Percentiles rank a stretch among this genome's conserved stretches.
These are phyloP conservation scores for Plasmodium relictum DNA, from an alignment of 169 alveolate genomes.

Conservation along the genomic window DNA sequence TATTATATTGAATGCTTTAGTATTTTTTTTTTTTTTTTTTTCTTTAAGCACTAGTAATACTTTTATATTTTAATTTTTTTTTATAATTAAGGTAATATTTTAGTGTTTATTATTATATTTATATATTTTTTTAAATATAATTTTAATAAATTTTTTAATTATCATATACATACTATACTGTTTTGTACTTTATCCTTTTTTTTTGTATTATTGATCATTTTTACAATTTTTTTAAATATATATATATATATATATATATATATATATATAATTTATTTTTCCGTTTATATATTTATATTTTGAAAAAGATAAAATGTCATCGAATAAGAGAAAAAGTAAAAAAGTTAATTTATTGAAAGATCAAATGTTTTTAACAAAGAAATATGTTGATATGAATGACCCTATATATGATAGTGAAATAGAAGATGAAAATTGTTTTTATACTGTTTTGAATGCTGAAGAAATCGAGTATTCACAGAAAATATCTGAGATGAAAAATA, in stretches of 20 bases:
- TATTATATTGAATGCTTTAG: too few relatives aligned
- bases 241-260: background rate
- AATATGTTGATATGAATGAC: conserved; percentile 76
- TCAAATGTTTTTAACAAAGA: conserved; percentile 61
- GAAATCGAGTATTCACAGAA: conserved; percentile 75
- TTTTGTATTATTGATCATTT: background rate
- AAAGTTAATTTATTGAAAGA: conserved; percentile 66
- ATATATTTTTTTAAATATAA: too few relatives aligned
- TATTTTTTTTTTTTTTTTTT: too few relatives aligned
- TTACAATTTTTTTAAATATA: background rate
- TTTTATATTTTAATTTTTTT: too few relatives aligned
- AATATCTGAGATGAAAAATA: conserved; percentile 56
- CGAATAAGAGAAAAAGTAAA: conserved; percentile 47
- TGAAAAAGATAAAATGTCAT: conserved; percentile 18
- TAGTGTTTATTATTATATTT: too few relatives aligned
- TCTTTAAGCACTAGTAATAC: too few relatives aligned
- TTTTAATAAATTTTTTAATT: background rate
- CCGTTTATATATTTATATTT: background rate
- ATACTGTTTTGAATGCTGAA: conserved; percentile 61
- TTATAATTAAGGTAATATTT: too few relatives aligned
- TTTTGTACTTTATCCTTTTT: conserved; percentile 13
- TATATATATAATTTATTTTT: background rate
- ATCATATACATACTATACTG: background rate
- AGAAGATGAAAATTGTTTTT: conserved; percentile 76
- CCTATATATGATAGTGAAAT: conserved; percentile 76